These are phyloP conservation scores for Candida fluviatilis DNA, from an alignment of 805 yeast species.

Conservation along the genomic window DNA sequence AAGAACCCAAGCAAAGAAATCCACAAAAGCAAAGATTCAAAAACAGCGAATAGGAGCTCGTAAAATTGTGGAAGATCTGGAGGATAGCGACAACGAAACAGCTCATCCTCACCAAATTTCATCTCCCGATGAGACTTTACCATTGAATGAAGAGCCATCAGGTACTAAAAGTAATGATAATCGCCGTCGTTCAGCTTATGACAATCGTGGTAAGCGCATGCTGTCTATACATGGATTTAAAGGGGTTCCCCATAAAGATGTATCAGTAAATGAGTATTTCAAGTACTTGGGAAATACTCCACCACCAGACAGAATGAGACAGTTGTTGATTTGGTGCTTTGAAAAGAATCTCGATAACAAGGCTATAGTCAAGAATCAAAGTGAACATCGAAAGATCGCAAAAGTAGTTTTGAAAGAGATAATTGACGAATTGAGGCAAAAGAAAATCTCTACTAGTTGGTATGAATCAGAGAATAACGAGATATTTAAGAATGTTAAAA, in stretches of 20 bases:
- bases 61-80: constrained; percentile 2
- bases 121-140: constrained; percentile 3
- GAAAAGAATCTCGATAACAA: constrained; percentile 42
- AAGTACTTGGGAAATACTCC: constrained; percentile 63
- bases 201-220: constrained; percentile 64
- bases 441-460: constrained; percentile 66
- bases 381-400: constrained; percentile 43
- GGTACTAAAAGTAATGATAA: constrained; percentile 16
- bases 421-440: constrained; percentile 53
- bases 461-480: constrained; percentile 37
- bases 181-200: constrained; percentile 47
- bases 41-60: constrained; percentile 6
- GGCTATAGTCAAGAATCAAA: constrained; percentile 14
- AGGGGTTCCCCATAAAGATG: constrained; percentile 63
- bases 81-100: constrained; percentile 9
- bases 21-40: constrained; percentile 22
- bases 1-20: constrained; percentile 2
- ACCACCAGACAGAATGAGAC: constrained; percentile 71
- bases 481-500: constrained; percentile 22
- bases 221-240: constrained; percentile 69
- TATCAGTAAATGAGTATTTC: constrained; percentile 50
- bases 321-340: constrained; percentile 64
- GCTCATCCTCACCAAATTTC: neutral
- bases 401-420: constrained; percentile 62
- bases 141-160: constrained; percentile 10